A percentile compares a stretch with the other conserved stretches of the same genome.
Conservation (phyloP, 2,329 filamentous ascomycete genomes). For the Capronia americana region DNA sequence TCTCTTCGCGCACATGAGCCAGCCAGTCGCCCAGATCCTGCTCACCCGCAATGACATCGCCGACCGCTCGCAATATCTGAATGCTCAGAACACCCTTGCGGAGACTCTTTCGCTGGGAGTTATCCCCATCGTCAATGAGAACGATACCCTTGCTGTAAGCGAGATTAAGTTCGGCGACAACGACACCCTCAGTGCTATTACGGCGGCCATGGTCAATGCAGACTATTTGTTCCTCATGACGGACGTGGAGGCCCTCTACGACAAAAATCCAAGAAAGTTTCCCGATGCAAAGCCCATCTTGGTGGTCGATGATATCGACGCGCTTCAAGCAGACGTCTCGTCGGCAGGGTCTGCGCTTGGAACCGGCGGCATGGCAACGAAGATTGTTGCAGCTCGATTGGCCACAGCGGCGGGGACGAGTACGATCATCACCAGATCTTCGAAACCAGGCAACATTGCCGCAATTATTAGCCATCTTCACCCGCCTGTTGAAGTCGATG, state of each 20-base stretch:
- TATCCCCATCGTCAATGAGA: conserved; percentile 98
- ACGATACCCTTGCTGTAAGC: conserved; percentile 93
- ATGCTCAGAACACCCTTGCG: conserved; percentile 92
- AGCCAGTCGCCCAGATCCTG: conserved; percentile 93
- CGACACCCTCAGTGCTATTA: conserved; percentile 94
- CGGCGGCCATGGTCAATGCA: conserved; percentile 94
- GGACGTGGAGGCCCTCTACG: conserved; percentile 96
- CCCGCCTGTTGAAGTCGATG: conserved; percentile 48
- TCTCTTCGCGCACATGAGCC: conserved; percentile 82
- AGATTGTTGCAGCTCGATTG: conserved; percentile 89
- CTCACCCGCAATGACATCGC: conserved; percentile 95
- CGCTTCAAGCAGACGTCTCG: conserved; percentile 86
- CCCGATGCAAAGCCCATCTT: conserved; percentile 88
- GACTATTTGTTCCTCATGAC: conserved; percentile 99
- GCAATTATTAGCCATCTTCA: conserved; percentile 85
- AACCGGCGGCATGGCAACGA: conserved; percentile 96
- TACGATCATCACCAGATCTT: conserved; percentile 91
- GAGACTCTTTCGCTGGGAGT: conserved; percentile 93
- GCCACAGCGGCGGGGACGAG: conserved; percentile 95
- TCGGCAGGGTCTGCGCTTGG: conserved; percentile 86
- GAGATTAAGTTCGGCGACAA: conserved; percentile 99
- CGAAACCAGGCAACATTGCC: conserved; percentile 89
- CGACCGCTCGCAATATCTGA: conserved; percentile 91
- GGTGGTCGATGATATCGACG: conserved; percentile 85
- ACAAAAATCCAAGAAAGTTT: conserved; percentile 87